These are phyloP conservation scores for Thelonectria rubi DNA, from an alignment of 2,329 filamentous ascomycete genomes.

Conservation along the genomic window DNA sequence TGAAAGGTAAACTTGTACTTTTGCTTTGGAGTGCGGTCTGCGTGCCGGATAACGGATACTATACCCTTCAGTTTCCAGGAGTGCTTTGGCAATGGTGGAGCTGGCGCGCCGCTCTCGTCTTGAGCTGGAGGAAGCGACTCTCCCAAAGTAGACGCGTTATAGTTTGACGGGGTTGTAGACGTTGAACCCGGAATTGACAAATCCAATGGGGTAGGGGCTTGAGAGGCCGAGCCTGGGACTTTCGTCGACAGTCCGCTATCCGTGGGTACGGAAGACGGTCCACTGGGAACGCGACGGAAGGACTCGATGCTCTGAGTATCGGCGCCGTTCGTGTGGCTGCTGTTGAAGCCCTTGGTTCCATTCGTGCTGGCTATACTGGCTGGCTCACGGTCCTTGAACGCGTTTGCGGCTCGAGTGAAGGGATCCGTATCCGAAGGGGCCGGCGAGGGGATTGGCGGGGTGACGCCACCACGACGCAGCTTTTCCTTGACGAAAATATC, in stretches of 20 bases:
- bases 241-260: constrained; percentile 47
- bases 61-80: constrained; percentile 99
- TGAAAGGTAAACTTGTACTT: constrained; percentile 99
- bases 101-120: constrained; percentile 54
- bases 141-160: constrained; percentile 48
- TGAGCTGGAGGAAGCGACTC: constrained; percentile 43
- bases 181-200: constrained; percentile 37
- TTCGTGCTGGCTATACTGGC: constrained; percentile 28
- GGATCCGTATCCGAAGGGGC: constrained; percentile 56
- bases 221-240: constrained; percentile 48
- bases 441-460: constrained; percentile 61
- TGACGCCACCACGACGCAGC: constrained; percentile 68
- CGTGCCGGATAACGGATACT: constrained; percentile 94
- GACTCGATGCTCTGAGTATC: constrained; percentile 42
- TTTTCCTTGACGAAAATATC: constrained; percentile 89
- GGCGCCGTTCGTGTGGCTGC: constrained; percentile 29
- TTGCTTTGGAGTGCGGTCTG: constrained; percentile 96
- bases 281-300: constrained; percentile 37
- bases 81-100: constrained; percentile 81
- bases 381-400: constrained; percentile 53
- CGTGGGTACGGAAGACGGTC: constrained; percentile 44
- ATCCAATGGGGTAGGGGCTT: constrained; percentile 48
- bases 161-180: constrained; percentile 44
- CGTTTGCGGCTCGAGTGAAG: constrained; percentile 46
- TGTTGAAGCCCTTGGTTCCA: constrained; percentile 44